These are phyloP conservation scores for Cladophialophora carrionii DNA, from an alignment of 2,329 filamentous ascomycete species.

Conservation along the genomic window DNA sequence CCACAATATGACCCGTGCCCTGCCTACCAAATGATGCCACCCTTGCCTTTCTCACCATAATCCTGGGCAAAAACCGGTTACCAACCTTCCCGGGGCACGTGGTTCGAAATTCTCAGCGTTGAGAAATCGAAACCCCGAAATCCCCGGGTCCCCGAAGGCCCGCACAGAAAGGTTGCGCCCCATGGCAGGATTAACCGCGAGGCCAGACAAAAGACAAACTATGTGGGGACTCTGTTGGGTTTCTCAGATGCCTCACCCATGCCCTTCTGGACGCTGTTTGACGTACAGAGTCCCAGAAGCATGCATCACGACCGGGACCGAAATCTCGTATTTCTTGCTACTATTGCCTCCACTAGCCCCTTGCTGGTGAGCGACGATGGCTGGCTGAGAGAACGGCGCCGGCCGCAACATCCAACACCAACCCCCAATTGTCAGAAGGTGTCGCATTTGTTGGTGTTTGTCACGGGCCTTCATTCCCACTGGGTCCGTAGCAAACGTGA, in stretches of 20 bases:
- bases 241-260: background rate
- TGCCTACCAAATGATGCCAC: slow-evolving; percentile 5
- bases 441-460: background rate
- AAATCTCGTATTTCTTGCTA: slow-evolving; percentile 14
- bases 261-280: slow-evolving; percentile 11
- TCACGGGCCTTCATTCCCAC: background rate
- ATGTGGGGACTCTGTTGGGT: slow-evolving; percentile 2
- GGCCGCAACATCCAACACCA: slow-evolving; percentile 4
- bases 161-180: background rate
- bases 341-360: background rate
- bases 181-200: slow-evolving; percentile 17
- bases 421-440: background rate
- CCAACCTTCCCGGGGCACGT: background rate
- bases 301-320: slow-evolving; percentile 4
- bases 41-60: slow-evolving; percentile 17
- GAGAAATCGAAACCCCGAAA: slow-evolving; percentile 12
- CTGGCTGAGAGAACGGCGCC: slow-evolving; percentile 12
- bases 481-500: background rate
- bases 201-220: slow-evolving; percentile 1
- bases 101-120: background rate
- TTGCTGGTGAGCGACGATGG: background rate
- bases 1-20: slow-evolving; percentile 6
- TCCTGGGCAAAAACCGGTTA: slow-evolving; percentile 6
- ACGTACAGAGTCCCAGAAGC: slow-evolving; percentile 19
- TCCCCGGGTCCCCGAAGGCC: slow-evolving; percentile 20